phyloP scores from a whole-genome alignment of 192 early-diverging fungal species.

The Coemansia sp. region DNA sequence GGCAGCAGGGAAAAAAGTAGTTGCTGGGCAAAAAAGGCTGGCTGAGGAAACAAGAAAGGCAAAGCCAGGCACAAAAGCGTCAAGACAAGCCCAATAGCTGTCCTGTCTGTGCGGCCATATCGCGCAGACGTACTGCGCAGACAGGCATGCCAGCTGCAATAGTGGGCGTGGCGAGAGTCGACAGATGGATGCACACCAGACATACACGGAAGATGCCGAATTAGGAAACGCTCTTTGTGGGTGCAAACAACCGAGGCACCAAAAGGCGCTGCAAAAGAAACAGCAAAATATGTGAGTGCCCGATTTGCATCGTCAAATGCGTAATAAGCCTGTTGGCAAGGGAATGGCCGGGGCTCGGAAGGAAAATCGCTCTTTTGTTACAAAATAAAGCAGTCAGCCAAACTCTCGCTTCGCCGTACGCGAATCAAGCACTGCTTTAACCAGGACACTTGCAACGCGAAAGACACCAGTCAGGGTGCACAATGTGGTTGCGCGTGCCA shows the following conservation, averaged over 20 bases:
- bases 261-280: constrained; percentile 6
- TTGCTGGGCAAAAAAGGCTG: not conserved
- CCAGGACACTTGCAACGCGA: no score
- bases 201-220: constrained; percentile 12
- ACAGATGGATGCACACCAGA: not conserved
- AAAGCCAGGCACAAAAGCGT: not conserved
- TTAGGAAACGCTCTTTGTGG: constrained; percentile 17
- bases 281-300: not conserved
- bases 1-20: not conserved
- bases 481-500: not conserved
- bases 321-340: not conserved
- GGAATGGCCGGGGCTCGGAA: not conserved
- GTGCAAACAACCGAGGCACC: not conserved
- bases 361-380: not conserved
- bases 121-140: not conserved
- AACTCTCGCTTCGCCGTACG: not conserved
- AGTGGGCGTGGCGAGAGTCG: constrained; percentile 8
- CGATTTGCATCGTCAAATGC: constrained; percentile 13
- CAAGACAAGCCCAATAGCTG: not conserved
- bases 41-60: not conserved
- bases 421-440: not conserved
- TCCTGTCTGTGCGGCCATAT: not conserved
- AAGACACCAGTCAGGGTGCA: no score
- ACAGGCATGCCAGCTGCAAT: constrained; percentile 6
- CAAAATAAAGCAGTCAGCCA: not conserved